A percentile compares a stretch with the other conserved stretches of the same genome.
phyloP scores from a whole-genome alignment of 495 filamentous ascomycete species.

The Aspergillus ostianus region DNA sequence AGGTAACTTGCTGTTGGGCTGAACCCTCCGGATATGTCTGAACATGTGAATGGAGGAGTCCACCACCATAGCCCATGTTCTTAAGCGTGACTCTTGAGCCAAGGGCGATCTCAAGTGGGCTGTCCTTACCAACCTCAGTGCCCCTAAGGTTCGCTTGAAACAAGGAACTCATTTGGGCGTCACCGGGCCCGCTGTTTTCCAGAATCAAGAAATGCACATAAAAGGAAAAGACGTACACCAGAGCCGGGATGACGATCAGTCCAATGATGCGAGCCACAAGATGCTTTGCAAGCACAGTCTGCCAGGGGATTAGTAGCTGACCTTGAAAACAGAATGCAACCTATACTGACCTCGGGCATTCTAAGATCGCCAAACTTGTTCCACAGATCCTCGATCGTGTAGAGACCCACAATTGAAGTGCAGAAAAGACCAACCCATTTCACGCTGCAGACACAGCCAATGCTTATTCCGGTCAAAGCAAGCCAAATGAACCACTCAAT shows the following conservation, averaged over 20 bases:
- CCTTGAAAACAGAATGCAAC: neutral
- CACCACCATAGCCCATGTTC: slow-evolving; percentile 99
- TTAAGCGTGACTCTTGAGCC: slow-evolving; percentile 92
- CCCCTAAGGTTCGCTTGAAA: slow-evolving; percentile 96
- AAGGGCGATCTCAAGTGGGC: slow-evolving; percentile 83
- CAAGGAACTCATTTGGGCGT: slow-evolving; percentile 98
- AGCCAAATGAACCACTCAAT: slow-evolving; percentile 91
- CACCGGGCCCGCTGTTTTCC: slow-evolving; percentile 91
- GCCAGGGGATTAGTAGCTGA: slow-evolving; percentile 20
- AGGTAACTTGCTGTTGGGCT: slow-evolving; percentile 91
- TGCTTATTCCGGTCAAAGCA: slow-evolving; percentile 84
- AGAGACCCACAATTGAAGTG: slow-evolving; percentile 90
- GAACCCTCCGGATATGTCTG: slow-evolving; percentile 97
- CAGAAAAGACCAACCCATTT: slow-evolving; percentile 97
- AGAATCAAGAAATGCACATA: slow-evolving; percentile 89
- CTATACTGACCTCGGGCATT: slow-evolving; percentile 70
- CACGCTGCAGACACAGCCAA: slow-evolving; percentile 96
- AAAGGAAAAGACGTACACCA: slow-evolving; percentile 94
- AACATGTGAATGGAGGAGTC: slow-evolving; percentile 95
- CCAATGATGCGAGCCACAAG: slow-evolving; percentile 77
- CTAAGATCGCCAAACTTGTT: slow-evolving; percentile 94
- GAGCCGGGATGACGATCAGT: slow-evolving; percentile 79
- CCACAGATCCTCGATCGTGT: slow-evolving; percentile 96
- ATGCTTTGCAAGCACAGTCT: slow-evolving; percentile 74
- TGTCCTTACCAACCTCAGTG: slow-evolving; percentile 90